Percentiles rank a stretch among this genome's conserved stretches.
Evolutionary conservation across 1,284 basidiomycete species (phyloP).

Genomic region (Moesziomyces antarcticus): DNA sequence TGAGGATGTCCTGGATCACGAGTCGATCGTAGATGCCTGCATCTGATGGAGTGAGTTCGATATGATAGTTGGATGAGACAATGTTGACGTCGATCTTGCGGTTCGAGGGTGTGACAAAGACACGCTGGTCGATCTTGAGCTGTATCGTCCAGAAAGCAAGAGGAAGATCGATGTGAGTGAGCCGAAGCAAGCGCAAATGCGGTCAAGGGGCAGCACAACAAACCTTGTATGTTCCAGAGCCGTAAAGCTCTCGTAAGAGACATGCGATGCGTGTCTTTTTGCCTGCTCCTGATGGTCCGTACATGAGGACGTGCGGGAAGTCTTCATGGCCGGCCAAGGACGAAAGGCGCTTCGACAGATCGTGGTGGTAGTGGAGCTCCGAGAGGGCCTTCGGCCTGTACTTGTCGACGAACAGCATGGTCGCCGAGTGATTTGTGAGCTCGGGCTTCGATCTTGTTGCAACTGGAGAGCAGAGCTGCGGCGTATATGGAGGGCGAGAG

Average conservation of each 20-base stretch:
- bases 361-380: slow-evolving; percentile 87
- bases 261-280: slow-evolving; percentile 93
- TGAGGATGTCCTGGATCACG: slow-evolving; percentile 95
- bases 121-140: slow-evolving; percentile 98
- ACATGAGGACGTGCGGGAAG: slow-evolving; percentile 98
- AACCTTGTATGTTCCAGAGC: slow-evolving; percentile 91
- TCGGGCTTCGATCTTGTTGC: not conserved
- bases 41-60: slow-evolving; percentile 97
- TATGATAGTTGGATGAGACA: slow-evolving; percentile 90
- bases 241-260: slow-evolving; percentile 88
- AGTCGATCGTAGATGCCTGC: slow-evolving; percentile 95
- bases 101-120: slow-evolving; percentile 93
- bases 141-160: slow-evolving; percentile 65
- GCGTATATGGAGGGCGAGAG: not conserved
- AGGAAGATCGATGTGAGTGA: not conserved
- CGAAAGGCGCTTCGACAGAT: slow-evolving; percentile 81
- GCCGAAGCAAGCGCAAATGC: not conserved
- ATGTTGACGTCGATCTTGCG: slow-evolving; percentile 96
- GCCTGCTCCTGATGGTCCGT: slow-evolving; percentile 94
- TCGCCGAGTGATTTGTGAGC: not conserved
- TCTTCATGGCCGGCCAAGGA: slow-evolving; percentile 76
- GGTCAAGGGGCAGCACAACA: slow-evolving; percentile 16
- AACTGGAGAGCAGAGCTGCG: not conserved
- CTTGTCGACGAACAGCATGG: slow-evolving; percentile 71
- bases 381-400: slow-evolving; percentile 86